Evolutionary conservation across 805 yeast species (phyloP), one percentile per base, ranked within the genome.

Genomic region (Soucietia sequanensis): DNA sequence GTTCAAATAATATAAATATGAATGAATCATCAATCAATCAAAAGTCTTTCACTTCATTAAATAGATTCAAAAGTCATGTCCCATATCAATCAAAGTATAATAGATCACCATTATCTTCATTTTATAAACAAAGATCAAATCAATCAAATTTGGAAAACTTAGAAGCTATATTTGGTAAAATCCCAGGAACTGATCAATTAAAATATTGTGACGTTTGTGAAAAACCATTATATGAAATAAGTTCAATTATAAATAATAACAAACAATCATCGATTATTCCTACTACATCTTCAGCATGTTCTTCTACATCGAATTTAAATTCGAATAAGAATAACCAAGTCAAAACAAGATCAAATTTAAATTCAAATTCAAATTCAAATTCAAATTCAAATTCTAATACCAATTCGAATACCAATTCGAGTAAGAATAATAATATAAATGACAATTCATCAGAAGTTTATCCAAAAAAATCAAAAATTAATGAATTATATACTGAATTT

Each of bases 161-260:
- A 20, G 68, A 65, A 40, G 62, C 56, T 26, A 60, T 66, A 23
- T 60, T 60, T 46, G 68, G 70, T 13, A 54, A 55, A 31, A 53
- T 64, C 23, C 70, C 70, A 0, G 71, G 69, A 9, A 44, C 58
- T 26, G 62, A 61, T 41, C 37, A 56, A 22, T 52, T 75, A 23
- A 70, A 69, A 41, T 59, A 75, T 47, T 83, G 91, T 50, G 76
- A 80, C n/a, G 61, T 83, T 9, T 83, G 91, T 54, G 86, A 81
- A 24, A 74, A 71, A 35, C 85, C 88, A 11, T 53, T 83, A 19
- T 83, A 81, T 52, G 88, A 82, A 38, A 54, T 68, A 44, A 80
- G 54, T 62, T 83, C 64, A 9, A 46, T 62, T 13, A 51, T 65
- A 34, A 52, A 54, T 35, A 52, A 43, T 39, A n/a, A n/a, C n/a